phyloP scores from a whole-genome alignment of 768 basidiomycete species.

The Mycena vitilis region DNA sequence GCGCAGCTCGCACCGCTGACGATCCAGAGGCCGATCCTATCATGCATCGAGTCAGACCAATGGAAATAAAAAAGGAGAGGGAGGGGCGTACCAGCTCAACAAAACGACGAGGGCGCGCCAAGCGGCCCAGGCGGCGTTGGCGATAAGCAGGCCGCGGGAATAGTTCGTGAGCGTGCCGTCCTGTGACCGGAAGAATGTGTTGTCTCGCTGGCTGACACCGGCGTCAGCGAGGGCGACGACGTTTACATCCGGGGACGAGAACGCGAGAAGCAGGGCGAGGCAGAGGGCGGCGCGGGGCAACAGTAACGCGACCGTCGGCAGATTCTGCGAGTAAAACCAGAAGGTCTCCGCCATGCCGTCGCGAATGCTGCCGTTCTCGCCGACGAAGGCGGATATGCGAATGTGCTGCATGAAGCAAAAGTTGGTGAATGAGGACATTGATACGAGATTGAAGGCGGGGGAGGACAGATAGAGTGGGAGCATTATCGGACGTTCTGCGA shows the following conservation, averaged over 20 bases:
- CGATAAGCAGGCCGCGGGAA: conserved; percentile 80
- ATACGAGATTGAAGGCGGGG: conserved; percentile 78
- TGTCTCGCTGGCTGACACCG: conserved; percentile 67
- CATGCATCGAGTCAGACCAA: neutral
- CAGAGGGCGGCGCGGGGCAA: conserved; percentile 85
- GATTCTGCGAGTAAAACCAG: conserved; percentile 87
- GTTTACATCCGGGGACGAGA: conserved; percentile 62
- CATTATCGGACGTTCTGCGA: conserved; percentile 82
- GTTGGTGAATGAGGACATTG: conserved; percentile 35
- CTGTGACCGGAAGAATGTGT: conserved; percentile 74
- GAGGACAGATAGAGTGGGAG: conserved; percentile 87
- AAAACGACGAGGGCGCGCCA: conserved; percentile 80
- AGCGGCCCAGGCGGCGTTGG: conserved; percentile 85
- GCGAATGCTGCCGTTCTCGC: conserved; percentile 59
- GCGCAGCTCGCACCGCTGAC: conserved; percentile 81
- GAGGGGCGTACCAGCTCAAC: conserved; percentile 68
- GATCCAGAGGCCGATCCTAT: conserved; percentile 82
- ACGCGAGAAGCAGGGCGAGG: conserved; percentile 77
- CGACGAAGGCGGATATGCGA: conserved; percentile 74
- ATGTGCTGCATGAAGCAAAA: conserved; percentile 46
- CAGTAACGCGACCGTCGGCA: conserved; percentile 84
- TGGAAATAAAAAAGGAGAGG: neutral
- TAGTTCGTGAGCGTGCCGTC: conserved; percentile 81
- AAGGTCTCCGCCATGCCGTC: conserved; percentile 85
- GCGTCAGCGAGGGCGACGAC: conserved; percentile 59